Evolutionary conservation across 225 moss, liverwort and hornwort species (phyloP).

Genomic region (Physcomitrellopsis africana): DNA sequence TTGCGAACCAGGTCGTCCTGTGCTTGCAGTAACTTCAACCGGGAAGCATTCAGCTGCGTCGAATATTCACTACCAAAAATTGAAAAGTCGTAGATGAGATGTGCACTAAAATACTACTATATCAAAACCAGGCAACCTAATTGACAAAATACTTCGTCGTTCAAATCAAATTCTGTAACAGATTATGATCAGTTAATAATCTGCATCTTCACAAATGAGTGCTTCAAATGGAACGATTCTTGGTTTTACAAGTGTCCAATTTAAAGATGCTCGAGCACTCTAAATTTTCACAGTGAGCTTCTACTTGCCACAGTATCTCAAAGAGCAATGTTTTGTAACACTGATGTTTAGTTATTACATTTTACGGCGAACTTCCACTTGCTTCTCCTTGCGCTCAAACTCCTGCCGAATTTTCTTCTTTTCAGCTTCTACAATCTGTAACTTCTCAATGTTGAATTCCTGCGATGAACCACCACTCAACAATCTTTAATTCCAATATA

Average conservation of each 20-base stretch:
- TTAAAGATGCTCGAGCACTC: too few relatives aligned
- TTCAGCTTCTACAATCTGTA: slow-evolving; percentile 81
- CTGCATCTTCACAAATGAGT: too few relatives aligned
- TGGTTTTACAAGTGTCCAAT: too few relatives aligned
- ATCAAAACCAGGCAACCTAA: too few relatives aligned
- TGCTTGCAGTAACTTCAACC: slow-evolving; percentile 82
- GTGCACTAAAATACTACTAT: too few relatives aligned
- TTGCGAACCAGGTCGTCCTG: slow-evolving; percentile 80
- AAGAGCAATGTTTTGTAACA: too few relatives aligned
- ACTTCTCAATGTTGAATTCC: slow-evolving; percentile 89
- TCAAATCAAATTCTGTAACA: too few relatives aligned
- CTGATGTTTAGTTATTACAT: slow-evolving; percentile 40
- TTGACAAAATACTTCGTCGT: too few relatives aligned
- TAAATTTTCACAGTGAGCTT: too few relatives aligned
- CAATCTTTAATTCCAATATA: slow-evolving; percentile 24
- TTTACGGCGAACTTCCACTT: slow-evolving; percentile 83
- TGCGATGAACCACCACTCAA: slow-evolving; percentile 27
- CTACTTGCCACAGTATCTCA: too few relatives aligned
- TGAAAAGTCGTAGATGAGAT: slow-evolving; percentile 17
- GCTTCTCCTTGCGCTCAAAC: slow-evolving; percentile 84
- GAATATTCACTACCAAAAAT: slow-evolving; percentile 66
- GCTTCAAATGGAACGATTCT: too few relatives aligned
- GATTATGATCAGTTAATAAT: too few relatives aligned
- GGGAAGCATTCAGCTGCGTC: slow-evolving; percentile 75
- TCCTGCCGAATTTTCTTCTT: slow-evolving; percentile 83